phyloP scores from a whole-genome alignment of 2,329 filamentous ascomycete genomes.

The Fusarium proliferatum region DNA sequence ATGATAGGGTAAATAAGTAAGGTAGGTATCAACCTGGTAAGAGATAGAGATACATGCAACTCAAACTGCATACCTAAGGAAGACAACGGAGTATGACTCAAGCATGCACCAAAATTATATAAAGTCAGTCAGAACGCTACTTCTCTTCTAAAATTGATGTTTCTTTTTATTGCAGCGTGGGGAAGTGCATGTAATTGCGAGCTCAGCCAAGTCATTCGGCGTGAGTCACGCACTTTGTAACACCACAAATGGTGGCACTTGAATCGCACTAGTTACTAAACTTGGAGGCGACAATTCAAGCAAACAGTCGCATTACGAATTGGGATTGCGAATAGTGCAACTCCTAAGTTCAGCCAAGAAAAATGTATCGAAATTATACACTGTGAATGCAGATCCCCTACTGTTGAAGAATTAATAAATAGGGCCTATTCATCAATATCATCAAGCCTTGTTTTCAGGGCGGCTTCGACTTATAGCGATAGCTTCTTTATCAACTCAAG shows the following conservation, averaged over 20 bases:
- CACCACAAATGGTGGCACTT: not conserved
- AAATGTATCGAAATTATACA: not conserved
- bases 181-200: not conserved
- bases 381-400: not conserved
- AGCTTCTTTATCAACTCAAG: not conserved
- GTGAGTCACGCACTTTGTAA: conserved; percentile 39
- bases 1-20: not conserved
- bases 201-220: conserved; percentile 34
- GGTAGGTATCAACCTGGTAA: not conserved
- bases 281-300: not conserved
- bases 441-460: not conserved
- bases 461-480: not conserved
- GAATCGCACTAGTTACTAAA: not conserved
- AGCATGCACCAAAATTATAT: not conserved
- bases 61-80: not conserved
- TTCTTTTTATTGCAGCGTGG: not conserved
- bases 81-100: conserved; percentile 10
- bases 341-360: not conserved
- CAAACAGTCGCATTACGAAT: conserved; percentile 3
- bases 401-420: not conserved
- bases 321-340: not conserved
- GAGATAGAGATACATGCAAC: not conserved
- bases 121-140: conserved; percentile 1
- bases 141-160: not conserved
- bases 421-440: not conserved